Base-by-base conservation (phyloP, 2,329 filamentous ascomycete genomes). In the Stachybotrys chartarum region DNA sequence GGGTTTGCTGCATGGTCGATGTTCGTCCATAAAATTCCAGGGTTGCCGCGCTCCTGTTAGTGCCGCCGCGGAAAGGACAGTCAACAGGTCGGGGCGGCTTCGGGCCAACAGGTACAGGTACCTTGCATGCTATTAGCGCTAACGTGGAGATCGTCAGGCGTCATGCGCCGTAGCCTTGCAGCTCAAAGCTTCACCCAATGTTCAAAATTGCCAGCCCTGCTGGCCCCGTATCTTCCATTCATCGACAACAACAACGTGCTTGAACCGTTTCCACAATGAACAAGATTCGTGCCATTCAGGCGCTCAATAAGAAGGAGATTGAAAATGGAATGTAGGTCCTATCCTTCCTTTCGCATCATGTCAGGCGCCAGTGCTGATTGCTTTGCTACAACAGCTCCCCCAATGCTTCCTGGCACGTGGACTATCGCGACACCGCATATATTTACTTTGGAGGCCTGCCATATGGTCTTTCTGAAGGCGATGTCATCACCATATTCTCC, bases 381-480 rank as follows among this genome's bases (percentile, higher is more conserved):
- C 35, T 14, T 14, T 10, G 35, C 51, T 30, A 48, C 46, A 53
- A 46, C 64, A 92, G 91, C 63, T 81, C 87, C 3, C 87, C 92
- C 47, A 86, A 91, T 73, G 93, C 88, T 60, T 97, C 93, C 56
- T 97, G 93, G 93, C 93, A 97, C 70, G 87, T 88, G 70, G 95
- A 99, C 77, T 99, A 97, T 75, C 90, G 91, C 74, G 94, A 96
- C 75, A 97, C 94, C 2, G 95, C 94, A 57, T 99, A 93, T 72
- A 78, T 99, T 69, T 96, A 97, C 78, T 92, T 99, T 63, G 95
- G 95, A 67, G 93, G 93, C 31, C 81, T 99, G 12, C 91, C 92
- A 4, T 96, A 89, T 73, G 90, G 96, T 66, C 81, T 99, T 46
- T 91, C 91, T 51, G 94, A 99, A 76, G 95, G 95, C 72, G 94